A percentile compares a stretch with the other conserved stretches of the same genome.
phyloP scores from a whole-genome alignment of 441 rosid species.

The Pelargonium fulgidum region DNA sequence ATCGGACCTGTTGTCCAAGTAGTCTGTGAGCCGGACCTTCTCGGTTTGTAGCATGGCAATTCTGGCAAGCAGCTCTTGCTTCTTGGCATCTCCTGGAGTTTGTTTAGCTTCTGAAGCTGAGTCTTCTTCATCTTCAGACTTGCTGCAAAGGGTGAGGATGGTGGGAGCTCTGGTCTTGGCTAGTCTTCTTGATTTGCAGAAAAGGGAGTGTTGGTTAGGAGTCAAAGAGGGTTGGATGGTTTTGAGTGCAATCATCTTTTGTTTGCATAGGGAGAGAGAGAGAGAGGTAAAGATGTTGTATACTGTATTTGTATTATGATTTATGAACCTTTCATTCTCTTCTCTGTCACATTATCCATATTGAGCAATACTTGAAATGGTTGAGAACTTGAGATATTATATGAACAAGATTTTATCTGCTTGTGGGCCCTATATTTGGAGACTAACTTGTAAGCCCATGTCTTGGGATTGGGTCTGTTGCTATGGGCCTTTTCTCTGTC shows the following conservation, averaged over 20 bases:
- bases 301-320: not conserved
- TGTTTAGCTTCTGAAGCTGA: conserved; percentile 37
- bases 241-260: conserved; percentile 54
- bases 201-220: conserved; percentile 31
- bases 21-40: conserved; percentile 77
- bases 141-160: conserved; percentile 31
- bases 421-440: too few relatives aligned
- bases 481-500: too few relatives aligned
- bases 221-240: conserved; percentile 40
- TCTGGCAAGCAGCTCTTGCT: conserved; percentile 77
- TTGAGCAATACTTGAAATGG: not conserved
- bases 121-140: conserved; percentile 32
- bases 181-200: conserved; percentile 32
- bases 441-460: too few relatives aligned
- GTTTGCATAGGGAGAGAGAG: not conserved
- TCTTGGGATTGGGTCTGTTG: too few relatives aligned
- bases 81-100: conserved; percentile 55
- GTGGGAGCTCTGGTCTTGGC: conserved; percentile 27
- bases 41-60: conserved; percentile 81
- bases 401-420: too few relatives aligned
- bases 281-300: not conserved
- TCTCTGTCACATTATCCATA: conserved; percentile 3
- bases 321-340: not conserved
- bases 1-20: conserved; percentile 65
- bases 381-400: too few relatives aligned